Evolutionary conservation across 164 flowering plant species (phyloP), one percentile per base, ranked within the genome.

Genomic region (Amborella trichopoda): DNA sequence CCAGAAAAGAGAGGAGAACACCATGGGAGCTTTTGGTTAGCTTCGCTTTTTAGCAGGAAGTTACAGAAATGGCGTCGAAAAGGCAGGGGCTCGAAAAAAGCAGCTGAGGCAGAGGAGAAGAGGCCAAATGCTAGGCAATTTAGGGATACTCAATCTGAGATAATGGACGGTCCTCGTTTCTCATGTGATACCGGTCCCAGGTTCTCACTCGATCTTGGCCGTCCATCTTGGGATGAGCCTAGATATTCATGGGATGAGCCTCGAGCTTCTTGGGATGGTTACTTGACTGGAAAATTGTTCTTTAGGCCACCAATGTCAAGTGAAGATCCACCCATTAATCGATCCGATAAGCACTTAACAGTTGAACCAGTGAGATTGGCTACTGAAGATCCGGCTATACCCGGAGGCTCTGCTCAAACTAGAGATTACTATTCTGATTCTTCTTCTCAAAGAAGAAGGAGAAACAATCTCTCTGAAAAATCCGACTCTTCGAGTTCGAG

Each of bases 181-280:
- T 78, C 84, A 3, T 74, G 77, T 40, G 77, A 76, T 59, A 61
- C 64, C 14, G 82, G 69, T 53, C 76, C 78, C 3, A 57, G 82
- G 42, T 54, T 54, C 44, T 73, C 76, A 1, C 59, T 73, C 14
- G 82, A 76, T 50, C 73, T 70, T 3, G 72, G 68, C 4, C 56
- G 81, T 49, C 64, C 64, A 36, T 82, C 91, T 2, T 74, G 78
- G 23, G 94, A 84, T 38, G 85, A 77, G 56, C 71, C 81, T 2
- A 30, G 83, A 18, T 67, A 62, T 45, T 85, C 91, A 0, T 75
- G 78, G 47, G 99, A 88, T 43, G 94, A 81, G 61, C 94, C 95
- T 0, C 58, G 99, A 37, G 99, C 95, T 40, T 84, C 95, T 6
- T 93, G 96, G 94, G 99, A 93, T 63, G 99, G 97, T 4, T 67